These are phyloP conservation scores for Botrytis fabae DNA, from an alignment of 2,329 filamentous ascomycete genomes.

Conservation along the genomic window DNA sequence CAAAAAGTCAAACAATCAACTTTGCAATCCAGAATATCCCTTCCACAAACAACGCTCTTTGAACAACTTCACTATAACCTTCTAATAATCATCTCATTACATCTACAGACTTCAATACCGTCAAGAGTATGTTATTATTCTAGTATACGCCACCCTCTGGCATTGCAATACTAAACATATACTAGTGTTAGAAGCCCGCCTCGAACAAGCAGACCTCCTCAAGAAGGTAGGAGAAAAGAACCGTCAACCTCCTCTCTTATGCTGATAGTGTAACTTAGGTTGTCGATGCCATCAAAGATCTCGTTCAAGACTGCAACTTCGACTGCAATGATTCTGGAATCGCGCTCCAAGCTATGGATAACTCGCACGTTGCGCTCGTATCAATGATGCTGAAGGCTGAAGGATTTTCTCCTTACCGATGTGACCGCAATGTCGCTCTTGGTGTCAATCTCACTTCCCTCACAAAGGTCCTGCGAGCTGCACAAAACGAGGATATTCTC, in stretches of 20 bases:
- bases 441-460: constrained; percentile 96
- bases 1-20: constrained; percentile 20
- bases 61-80: neutral
- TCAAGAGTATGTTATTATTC: constrained; percentile 10
- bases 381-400: constrained; percentile 99
- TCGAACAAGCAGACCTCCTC: constrained; percentile 89
- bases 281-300: constrained; percentile 98
- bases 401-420: constrained; percentile 91
- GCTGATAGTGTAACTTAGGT: constrained; percentile 57
- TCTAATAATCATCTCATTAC: neutral
- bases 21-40: constrained; percentile 8
- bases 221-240: constrained; percentile 70
- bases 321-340: constrained; percentile 99
- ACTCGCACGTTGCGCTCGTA: constrained; percentile 97
- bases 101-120: neutral
- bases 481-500: constrained; percentile 90
- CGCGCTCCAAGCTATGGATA: constrained; percentile 99
- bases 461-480: constrained; percentile 94
- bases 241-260: constrained; percentile 2
- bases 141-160: neutral
- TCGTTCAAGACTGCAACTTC: constrained; percentile 99
- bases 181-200: constrained; percentile 87
- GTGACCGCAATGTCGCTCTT: constrained; percentile 97
- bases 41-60: constrained; percentile 4
- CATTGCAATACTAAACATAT: constrained; percentile 15